These are phyloP conservation scores for Phytophthora fragariaefolia DNA, from an alignment of 352 stramenopile genomes.

Conservation along the genomic window DNA sequence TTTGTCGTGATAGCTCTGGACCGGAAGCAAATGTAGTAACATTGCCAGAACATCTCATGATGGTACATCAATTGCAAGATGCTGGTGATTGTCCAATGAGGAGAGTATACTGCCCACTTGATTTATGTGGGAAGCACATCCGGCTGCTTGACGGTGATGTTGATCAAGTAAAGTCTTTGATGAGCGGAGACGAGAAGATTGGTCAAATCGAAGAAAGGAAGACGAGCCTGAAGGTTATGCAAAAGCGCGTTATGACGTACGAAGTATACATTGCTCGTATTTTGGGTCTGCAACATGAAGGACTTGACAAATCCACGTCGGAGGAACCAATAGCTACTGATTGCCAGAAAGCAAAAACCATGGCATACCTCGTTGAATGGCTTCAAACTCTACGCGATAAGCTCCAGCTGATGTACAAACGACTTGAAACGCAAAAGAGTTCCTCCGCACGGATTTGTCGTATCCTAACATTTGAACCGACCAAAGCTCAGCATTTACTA, in stretches of 20 bases:
- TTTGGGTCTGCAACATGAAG: not conserved
- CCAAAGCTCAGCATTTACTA: slow-evolving; percentile 47
- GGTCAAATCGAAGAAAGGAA: slow-evolving; percentile 1
- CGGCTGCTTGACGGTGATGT: slow-evolving; percentile 44
- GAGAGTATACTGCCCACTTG: slow-evolving; percentile 50
- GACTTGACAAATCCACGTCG: not conserved
- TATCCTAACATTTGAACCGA: slow-evolving; percentile 50
- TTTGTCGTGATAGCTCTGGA: slow-evolving; percentile 9
- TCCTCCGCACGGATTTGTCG: slow-evolving; percentile 31
- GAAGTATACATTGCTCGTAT: slow-evolving; percentile 8
- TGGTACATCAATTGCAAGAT: slow-evolving; percentile 52
- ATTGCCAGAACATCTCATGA: slow-evolving; percentile 46
- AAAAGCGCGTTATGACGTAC: slow-evolving; percentile 22
- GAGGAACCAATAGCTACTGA: not conserved
- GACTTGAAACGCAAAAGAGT: slow-evolving; percentile 20
- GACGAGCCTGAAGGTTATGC: slow-evolving; percentile 22
- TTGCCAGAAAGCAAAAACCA: slow-evolving; percentile 8
- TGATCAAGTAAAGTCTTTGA: slow-evolving; percentile 5
- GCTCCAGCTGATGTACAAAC: slow-evolving; percentile 3
- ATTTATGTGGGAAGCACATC: slow-evolving; percentile 75
- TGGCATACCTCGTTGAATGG: slow-evolving; percentile 26
- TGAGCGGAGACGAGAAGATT: slow-evolving; percentile 27
- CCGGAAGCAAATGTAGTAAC: not conserved
- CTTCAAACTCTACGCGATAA: slow-evolving; percentile 14
- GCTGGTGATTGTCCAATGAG: slow-evolving; percentile 55